Evolutionary conservation across 2,329 filamentous ascomycete genomes (phyloP).

Genomic region (Ophiostoma sp.): DNA sequence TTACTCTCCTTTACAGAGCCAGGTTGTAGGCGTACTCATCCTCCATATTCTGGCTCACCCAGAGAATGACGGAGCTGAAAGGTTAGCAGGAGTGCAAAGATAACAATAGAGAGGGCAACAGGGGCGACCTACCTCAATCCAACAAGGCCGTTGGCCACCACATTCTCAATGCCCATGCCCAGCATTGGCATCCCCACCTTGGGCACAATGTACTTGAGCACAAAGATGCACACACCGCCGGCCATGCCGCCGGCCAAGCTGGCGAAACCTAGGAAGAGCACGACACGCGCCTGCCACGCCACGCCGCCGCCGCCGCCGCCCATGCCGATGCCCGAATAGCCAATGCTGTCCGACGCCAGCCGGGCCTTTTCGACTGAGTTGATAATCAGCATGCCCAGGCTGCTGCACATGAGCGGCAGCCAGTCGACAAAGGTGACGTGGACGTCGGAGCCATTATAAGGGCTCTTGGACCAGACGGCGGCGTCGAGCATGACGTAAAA

Average conservation of each 20-base stretch:
- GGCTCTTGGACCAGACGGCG: constrained; percentile 65
- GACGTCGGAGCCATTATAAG: constrained; percentile 58
- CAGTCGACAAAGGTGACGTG: constrained; percentile 70
- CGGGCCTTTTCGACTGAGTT: constrained; percentile 69
- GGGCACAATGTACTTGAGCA: constrained; percentile 63
- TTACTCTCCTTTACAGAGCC: constrained; percentile 48
- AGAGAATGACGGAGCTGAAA: constrained; percentile 61
- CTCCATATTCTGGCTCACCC: constrained; percentile 72
- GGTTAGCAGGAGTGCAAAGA: constrained; percentile 27
- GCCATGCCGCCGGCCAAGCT: constrained; percentile 67
- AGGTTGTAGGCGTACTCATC: constrained; percentile 70
- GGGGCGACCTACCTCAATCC: constrained; percentile 53
- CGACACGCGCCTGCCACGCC: constrained; percentile 68
- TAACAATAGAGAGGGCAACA: not conserved
- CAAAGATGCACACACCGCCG: constrained; percentile 66
- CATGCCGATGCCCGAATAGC: constrained; percentile 52
- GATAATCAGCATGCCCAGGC: constrained; percentile 69
- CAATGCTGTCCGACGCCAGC: constrained; percentile 63
- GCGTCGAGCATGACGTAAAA: constrained; percentile 70
- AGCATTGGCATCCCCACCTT: constrained; percentile 60
- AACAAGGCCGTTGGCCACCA: constrained; percentile 65
- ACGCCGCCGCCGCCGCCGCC: constrained; percentile 43
- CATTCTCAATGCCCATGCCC: constrained; percentile 65
- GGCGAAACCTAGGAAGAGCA: constrained; percentile 67
- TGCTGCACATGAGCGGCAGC: constrained; percentile 67